Percentiles rank a stretch among this genome's conserved stretches.
phyloP scores from a whole-genome alignment of 106 monocot genomes.

The Ottelia alismoides region DNA sequence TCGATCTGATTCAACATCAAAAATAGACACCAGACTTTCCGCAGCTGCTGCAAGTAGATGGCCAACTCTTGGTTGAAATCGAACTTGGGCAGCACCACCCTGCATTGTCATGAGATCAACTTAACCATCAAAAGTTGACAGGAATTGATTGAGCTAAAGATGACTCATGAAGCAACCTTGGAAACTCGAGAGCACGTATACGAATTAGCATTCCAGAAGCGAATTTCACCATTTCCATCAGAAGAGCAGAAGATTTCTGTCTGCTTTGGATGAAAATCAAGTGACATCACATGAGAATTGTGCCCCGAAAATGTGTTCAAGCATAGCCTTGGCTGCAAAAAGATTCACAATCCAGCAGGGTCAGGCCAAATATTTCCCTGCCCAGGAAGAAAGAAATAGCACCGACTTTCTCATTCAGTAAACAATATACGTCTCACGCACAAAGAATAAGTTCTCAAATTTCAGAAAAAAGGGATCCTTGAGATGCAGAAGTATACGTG shows the following conservation, averaged over 20 bases:
- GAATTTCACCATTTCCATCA: conserved; percentile 66
- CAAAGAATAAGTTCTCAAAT: too few species aligned
- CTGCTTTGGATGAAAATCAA: conserved; percentile 89
- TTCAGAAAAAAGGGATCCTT: too few species aligned
- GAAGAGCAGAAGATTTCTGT: conserved; percentile 83
- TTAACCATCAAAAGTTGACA: too few species aligned
- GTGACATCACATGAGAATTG: conserved; percentile 47
- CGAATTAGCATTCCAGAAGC: conserved; percentile 58
- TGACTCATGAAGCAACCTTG: conserved; percentile 52
- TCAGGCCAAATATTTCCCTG: too few species aligned
- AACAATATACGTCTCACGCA: too few species aligned
- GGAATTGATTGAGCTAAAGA: too few species aligned
- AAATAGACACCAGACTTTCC: conserved; percentile 57
- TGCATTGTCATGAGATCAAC: too few species aligned
- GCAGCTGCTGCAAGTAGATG: conserved; percentile 73
- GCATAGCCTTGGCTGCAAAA: conserved; percentile 50
- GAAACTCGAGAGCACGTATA: conserved; percentile 36
- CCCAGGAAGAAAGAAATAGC: too few species aligned
- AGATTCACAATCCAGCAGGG: too few species aligned
- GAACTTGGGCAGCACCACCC: conserved; percentile 72
- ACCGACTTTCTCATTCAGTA: too few species aligned
- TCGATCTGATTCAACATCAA: conserved; percentile 61
- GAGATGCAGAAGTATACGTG: too few species aligned
- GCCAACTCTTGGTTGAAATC: conserved; percentile 86
- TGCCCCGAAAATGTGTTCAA: conserved; percentile 69